Evolutionary conservation across 805 yeast genomes (phyloP).

Genomic region (Wickerhamomyces bovis): DNA sequence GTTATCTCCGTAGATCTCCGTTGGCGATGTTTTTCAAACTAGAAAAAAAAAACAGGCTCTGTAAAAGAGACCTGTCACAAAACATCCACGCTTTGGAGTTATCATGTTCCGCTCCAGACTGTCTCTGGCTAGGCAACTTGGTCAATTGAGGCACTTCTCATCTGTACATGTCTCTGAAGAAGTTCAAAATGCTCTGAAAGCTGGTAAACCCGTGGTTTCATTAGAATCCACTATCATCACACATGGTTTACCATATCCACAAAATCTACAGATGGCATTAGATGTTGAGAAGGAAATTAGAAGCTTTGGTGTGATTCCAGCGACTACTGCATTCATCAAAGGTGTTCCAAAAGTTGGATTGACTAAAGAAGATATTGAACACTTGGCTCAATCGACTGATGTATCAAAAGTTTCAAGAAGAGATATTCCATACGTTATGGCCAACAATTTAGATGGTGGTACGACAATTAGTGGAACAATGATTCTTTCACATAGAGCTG

Average conservation of each 20-base stretch:
- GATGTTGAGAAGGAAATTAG: conserved; percentile 60
- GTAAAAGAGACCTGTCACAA: not conserved
- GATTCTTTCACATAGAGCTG: conserved; percentile 71
- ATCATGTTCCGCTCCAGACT: not conserved
- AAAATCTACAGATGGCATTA: conserved; percentile 65
- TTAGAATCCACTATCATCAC: conserved; percentile 84
- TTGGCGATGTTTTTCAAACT: not conserved
- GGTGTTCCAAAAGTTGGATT: conserved; percentile 75
- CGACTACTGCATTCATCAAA: conserved; percentile 71
- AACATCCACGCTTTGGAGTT: not conserved
- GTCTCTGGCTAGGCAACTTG: not conserved
- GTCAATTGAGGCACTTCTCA: not conserved
- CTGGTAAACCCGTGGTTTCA: conserved; percentile 66
- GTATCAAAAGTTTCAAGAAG: conserved; percentile 70
- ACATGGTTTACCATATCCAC: conserved; percentile 84
- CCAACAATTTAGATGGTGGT: conserved; percentile 65
- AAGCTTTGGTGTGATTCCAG: conserved; percentile 66
- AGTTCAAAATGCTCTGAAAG: conserved; percentile 53
- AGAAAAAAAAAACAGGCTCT: not conserved
- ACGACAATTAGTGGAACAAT: conserved; percentile 88
- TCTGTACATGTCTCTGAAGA: conserved; percentile 35
- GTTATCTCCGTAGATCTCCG: not conserved
- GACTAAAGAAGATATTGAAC: conserved; percentile 37
- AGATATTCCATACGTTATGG: conserved; percentile 69
- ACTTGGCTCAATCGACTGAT: conserved; percentile 30